Conservation (phyloP, 1,284 basidiomycete species). For the Cystobasidium pallidum region DNA sequence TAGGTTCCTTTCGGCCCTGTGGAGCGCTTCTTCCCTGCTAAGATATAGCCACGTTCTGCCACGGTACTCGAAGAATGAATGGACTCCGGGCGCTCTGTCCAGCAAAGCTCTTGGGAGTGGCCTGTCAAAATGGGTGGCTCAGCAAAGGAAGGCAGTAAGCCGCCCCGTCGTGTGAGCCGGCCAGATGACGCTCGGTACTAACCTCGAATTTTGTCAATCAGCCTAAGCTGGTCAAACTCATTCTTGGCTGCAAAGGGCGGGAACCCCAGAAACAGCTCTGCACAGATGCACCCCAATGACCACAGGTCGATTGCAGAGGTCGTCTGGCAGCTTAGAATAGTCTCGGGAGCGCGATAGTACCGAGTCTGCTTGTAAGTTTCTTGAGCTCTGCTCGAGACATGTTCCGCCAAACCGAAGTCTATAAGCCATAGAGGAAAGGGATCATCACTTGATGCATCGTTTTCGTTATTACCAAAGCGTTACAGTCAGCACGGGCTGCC, state of each 20-base stretch:
- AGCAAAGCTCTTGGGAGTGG: background rate
- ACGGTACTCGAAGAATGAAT: background rate
- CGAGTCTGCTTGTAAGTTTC: slow-evolving; percentile 99
- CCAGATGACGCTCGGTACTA: slow-evolving; percentile 58
- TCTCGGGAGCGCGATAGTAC: slow-evolving; percentile 98
- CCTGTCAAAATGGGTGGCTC: background rate
- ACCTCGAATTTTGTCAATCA: slow-evolving; percentile 98
- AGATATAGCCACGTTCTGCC: background rate
- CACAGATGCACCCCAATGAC: slow-evolving; percentile 92
- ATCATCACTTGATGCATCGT: slow-evolving; percentile 72
- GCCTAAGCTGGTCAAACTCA: slow-evolving; percentile 96
- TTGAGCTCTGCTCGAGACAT: slow-evolving; percentile 89
- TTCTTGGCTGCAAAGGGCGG: slow-evolving; percentile 97
- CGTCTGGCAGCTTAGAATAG: slow-evolving; percentile 90
- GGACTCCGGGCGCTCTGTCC: background rate
- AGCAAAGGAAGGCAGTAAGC: background rate
- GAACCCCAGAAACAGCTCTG: slow-evolving; percentile 93
- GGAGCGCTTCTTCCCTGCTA: background rate
- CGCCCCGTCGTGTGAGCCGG: too few species aligned
- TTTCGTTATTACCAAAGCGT: background rate
- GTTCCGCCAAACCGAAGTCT: slow-evolving; percentile 96
- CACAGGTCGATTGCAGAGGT: slow-evolving; percentile 94
- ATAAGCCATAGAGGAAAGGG: slow-evolving; percentile 99
- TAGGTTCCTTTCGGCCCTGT: background rate
- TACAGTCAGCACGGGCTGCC: slow-evolving; percentile 10